phyloP scores from a whole-genome alignment of 2,329 filamentous ascomycete genomes.

The Fusarium globosum region DNA sequence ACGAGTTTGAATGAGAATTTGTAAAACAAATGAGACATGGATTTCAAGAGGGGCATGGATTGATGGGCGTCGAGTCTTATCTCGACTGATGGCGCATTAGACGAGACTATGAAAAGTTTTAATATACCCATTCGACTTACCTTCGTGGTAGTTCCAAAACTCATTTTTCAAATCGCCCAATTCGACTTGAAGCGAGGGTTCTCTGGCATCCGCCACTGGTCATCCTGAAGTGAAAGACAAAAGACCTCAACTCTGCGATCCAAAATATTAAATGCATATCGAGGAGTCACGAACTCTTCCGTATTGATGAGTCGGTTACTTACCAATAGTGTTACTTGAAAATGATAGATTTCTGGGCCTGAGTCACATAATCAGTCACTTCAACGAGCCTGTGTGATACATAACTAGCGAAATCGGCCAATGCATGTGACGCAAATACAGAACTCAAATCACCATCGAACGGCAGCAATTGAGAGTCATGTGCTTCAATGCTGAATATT shows the following conservation, averaged over 20 bases:
- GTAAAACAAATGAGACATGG: conserved; percentile 2
- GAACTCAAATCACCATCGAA: neutral
- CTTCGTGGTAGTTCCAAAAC: rapidly evolving
- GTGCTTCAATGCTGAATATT: neutral
- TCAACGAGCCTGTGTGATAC: neutral
- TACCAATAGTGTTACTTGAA: neutral
- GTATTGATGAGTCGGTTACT: neutral
- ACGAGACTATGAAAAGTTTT: conserved; percentile 43
- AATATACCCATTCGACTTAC: conserved; percentile 44
- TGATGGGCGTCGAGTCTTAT: conserved; percentile 16
- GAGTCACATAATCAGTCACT: neutral
- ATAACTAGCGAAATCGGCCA: neutral
- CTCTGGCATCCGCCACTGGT: no score
- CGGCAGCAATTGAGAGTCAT: neutral
- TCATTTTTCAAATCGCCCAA: neutral
- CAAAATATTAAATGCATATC: neutral
- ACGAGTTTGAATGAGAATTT: neutral
- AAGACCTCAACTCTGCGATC: neutral
- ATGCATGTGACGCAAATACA: neutral
- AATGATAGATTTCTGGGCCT: neutral
- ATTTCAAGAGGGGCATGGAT: conserved; percentile 5
- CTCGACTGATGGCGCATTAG: conserved; percentile 32
- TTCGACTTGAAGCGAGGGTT: neutral
- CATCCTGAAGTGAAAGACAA: neutral
- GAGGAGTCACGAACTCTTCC: neutral